Evolutionary conservation across 1,139 yeast genomes (phyloP), one percentile per base, ranked within the genome.

Genomic region (Suhomyces wounanorum): DNA sequence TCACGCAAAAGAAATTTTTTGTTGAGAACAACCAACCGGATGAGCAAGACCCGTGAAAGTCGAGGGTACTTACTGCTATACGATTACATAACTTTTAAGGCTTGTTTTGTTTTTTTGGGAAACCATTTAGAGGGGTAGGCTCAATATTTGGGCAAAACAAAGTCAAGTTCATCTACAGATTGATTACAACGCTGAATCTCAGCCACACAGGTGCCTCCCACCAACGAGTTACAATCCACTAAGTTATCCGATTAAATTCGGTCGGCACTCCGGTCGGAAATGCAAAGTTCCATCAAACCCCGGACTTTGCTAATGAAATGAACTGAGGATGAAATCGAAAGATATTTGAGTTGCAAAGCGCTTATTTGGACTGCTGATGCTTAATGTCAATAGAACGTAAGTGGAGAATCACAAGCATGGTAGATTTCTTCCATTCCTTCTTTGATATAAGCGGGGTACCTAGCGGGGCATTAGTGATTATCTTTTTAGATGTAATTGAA

Each of bases 1-100:
- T 40, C 37, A 11, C 16, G 35, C 37, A 44, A 48, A 51, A 51
- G 47, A 43, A 42, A 42, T 45, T 45, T 46, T 43, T 45, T 45
- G 51, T 51, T 51, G 51, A 51, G 49, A 45, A 40, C 17, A 17
- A 23, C 25, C 21, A 9, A 17, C 21, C 31, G 37, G 43, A 28
- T n/a, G 37, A 16, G n/a, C 43, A 26, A 21, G 14, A n/a, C 40
- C 43, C 36, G 40, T 28, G 14, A 26, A 40, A 13, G 35, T n/a
- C 42, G 42, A 26, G 42, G 42, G 42, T 25, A 14, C 42, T 21
- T 5, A 14, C n/a, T 33, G 23, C 26, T 28, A 45, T 38, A 23
- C 36, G 39, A 41, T 30, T 31, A 21, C 39, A 23, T 25, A 33
- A 33, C 39, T 14, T 16, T 33, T 9, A 33, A 18, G 28, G 26